Evolutionary conservation across 169 alveolate genomes (phyloP), one percentile per base, ranked within the genome.

Genomic region (Perkinsus marinus): DNA sequence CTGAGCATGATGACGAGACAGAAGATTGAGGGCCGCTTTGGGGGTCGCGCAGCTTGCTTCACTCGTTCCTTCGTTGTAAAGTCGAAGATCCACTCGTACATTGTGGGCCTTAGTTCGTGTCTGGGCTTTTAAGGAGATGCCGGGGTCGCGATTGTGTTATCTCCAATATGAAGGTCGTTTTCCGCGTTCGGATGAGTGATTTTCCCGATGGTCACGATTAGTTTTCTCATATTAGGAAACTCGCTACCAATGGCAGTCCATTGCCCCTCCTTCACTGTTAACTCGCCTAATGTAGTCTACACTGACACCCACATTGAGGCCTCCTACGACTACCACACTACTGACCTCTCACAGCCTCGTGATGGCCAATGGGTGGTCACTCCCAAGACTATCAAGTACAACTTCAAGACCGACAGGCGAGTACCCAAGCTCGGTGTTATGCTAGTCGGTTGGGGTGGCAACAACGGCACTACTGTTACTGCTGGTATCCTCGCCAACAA

Each of bases 381-480:
- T 9, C 68, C 68, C 68, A 43, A 43, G 68, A 43, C 68, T 17
- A 17, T 43, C 68, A 9, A 43, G 68, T 43, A 43, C 17, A 9
- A 43, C 68, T 43, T 43, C 68, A 43, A 43, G 68, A 91, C 92
- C 69, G 90, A 68, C 39, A 39, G 26, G 39, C 90, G 68, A 17
- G 92, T 91, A 36, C 92, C 90, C 39, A 96, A 96, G 96, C 47
- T 96, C 92, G 99, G 99, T 68, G 96, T 97, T 6, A 94, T 97
- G 96, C 91, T 97, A 22, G 96, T 96, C 3, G 99, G 99, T 2
- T 94, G 95, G 94, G 98, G 98, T 69, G 99, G 99, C 68, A 97
- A 97, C 93, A 97, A 97, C 91, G 98, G 98, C 39, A 95, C 98
- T 38, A 96, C 99, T 36, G 89, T 96, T 69, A 94, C 96, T 69